phyloP scores from a whole-genome alignment of 1,284 basidiomycete genomes.

The Leccinum solheimii region DNA sequence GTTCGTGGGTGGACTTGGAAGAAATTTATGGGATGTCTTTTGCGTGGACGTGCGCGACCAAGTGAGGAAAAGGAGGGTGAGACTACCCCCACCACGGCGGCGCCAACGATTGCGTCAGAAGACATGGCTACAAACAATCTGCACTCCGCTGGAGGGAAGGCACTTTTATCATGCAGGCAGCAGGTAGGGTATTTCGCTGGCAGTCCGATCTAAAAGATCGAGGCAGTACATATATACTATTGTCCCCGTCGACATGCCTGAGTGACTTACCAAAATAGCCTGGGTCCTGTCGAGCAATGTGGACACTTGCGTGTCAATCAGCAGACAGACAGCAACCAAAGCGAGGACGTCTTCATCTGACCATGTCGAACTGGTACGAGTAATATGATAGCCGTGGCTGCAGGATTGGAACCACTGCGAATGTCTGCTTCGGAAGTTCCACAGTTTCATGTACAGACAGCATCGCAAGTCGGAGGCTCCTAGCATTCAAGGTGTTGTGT shows the following conservation, averaged over 20 bases:
- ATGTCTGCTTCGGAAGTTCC: background rate
- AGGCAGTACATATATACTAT: background rate
- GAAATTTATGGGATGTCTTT: constrained; percentile 1
- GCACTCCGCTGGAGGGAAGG: background rate
- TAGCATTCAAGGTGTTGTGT: background rate
- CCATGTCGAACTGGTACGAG: background rate
- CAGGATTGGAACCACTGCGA: background rate
- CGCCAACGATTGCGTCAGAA: background rate
- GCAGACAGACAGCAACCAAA: background rate
- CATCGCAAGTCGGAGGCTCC: background rate
- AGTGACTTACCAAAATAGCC: background rate
- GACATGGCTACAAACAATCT: background rate
- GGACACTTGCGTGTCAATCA: background rate
- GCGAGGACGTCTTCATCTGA: no score
- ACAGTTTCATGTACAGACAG: background rate
- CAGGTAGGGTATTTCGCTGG: background rate
- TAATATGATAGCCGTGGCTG: background rate
- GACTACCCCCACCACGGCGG: background rate
- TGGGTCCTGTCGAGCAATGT: background rate
- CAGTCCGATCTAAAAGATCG: background rate
- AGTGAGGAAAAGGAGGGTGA: constrained; percentile 6
- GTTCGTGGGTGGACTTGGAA: constrained; percentile 10
- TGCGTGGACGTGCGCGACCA: background rate
- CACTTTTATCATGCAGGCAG: background rate
- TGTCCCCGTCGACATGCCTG: background rate